Evolutionary conservation across 2,329 filamentous ascomycete species (phyloP), one percentile per base, ranked within the genome.

Genomic region (Aspergillus sp.): DNA sequence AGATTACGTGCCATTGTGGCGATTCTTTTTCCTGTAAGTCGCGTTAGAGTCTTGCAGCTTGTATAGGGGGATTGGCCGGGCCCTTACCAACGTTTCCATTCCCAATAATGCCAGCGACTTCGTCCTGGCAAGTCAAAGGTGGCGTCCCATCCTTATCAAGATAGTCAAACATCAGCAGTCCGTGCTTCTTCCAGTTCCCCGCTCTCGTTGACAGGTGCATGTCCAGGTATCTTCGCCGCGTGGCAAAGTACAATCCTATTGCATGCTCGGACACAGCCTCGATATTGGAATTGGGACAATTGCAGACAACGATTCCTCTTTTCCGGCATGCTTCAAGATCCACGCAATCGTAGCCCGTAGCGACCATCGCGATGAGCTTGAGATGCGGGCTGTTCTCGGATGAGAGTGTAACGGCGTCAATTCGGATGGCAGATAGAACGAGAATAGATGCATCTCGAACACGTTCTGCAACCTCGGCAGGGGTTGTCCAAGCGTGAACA

Each of bases 181-280:
- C 71, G 57, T 69, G 71, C 46, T 66, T 63, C 40, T 69, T 66
- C 80, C 81, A 83, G 41, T 74, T 72, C 20, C 70, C 66, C 7
- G 68, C 72, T 13, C 68, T 66, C 12, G 70, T 73, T 11, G 74
- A 52, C 17, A 65, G 53, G 64, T 79, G 71, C 62, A 78, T 66
- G 27, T 68, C 64, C 22, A 78, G 64, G 11, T 80, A 71, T 55
- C 71, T 72, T 54, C 79, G 70, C 51, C 80, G 71, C 6, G 78
- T 68, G 5, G 79, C 77, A 61, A 80, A 80, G 65, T 81, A 82
- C 56, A 83, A 64, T 44, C 75, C 78, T 41, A 83, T 74, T 11
- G 80, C 80, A 71, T 82, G 80, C 64, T 83, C 80, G 30, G 73
- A 73, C 9, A 82, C 80, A 45, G 77, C 68, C 47, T 80, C 75